phyloP scores from a whole-genome alignment of 1,284 basidiomycete genomes.

The Ceratorhiza oryzae-sativae region DNA sequence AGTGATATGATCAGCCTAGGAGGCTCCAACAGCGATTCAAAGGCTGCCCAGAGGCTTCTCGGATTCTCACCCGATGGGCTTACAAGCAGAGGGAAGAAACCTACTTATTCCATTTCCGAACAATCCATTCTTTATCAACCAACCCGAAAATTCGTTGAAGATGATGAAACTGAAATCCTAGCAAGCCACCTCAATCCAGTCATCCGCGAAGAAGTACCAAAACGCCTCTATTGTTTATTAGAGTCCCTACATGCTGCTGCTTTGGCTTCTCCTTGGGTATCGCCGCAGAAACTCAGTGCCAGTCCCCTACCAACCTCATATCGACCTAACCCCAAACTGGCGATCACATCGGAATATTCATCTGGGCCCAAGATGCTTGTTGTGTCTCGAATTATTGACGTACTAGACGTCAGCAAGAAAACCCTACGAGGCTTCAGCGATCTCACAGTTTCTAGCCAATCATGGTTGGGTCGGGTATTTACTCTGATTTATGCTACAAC shows the following conservation, averaged over 20 bases:
- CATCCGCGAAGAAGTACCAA: slow-evolving; percentile 1
- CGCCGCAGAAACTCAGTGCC: not conserved
- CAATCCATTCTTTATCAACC: not conserved
- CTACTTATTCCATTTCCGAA: not conserved
- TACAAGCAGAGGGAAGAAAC: not conserved
- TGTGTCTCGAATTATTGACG: not conserved
- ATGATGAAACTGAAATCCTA: not conserved
- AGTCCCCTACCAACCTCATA: not conserved
- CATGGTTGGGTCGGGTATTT: not conserved
- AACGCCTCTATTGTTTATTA: not conserved
- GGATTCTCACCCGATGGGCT: slow-evolving; percentile 13
- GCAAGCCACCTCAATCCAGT: not conserved
- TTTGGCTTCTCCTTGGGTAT: not conserved
- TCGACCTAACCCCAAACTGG: not conserved
- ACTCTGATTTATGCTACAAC: not conserved
- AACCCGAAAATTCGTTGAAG: not conserved
- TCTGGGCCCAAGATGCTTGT: not conserved
- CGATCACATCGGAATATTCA: not conserved
- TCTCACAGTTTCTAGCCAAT: not conserved
- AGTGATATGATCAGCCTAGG: not conserved
- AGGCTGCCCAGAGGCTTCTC: slow-evolving; percentile 7
- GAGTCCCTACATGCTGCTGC: not conserved
- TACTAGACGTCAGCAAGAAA: not conserved
- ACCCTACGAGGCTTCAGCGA: not conserved
- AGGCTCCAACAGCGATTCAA: not conserved